phyloP scores from a whole-genome alignment of 176 grass and related monocot genomes.

The Aegilops tauschii region DNA sequence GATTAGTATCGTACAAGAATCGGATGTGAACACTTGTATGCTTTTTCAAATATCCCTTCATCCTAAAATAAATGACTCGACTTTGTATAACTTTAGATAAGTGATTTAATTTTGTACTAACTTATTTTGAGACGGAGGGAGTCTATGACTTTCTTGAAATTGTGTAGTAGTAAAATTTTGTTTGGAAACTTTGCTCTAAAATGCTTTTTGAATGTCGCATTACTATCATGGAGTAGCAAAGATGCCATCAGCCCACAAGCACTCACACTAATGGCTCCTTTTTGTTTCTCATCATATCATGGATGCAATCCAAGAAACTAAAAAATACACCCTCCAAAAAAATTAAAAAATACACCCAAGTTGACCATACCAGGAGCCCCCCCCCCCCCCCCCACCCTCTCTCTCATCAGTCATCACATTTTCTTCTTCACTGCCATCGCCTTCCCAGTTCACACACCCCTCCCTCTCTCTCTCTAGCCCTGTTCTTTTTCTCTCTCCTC shows the following conservation, averaged over 20 bases:
- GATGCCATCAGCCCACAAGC: not conserved
- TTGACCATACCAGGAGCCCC: slow-evolving; percentile 32
- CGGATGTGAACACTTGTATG: too few relatives aligned
- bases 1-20: too few relatives aligned
- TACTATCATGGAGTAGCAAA: too few relatives aligned
- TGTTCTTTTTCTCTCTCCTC: slow-evolving; percentile 34
- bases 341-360: slow-evolving; percentile 18
- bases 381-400: not conserved
- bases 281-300: slow-evolving; percentile 35
- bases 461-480: not conserved
- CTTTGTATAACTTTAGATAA: too few relatives aligned
- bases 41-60: too few relatives aligned
- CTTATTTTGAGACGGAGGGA: too few relatives aligned
- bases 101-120: too few relatives aligned
- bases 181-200: too few relatives aligned
- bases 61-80: too few relatives aligned
- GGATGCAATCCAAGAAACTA: slow-evolving; percentile 2
- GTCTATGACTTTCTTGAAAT: too few relatives aligned
- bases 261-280: slow-evolving; percentile 10
- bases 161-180: too few relatives aligned
- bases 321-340: not conserved
- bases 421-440: slow-evolving; percentile 45
- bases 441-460: not conserved
- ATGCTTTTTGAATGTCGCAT: too few relatives aligned
- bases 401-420: slow-evolving; percentile 23